Base-by-base conservation (phyloP, 2,329 filamentous ascomycete species). In the Pyrenochaeta sp. region DNA sequence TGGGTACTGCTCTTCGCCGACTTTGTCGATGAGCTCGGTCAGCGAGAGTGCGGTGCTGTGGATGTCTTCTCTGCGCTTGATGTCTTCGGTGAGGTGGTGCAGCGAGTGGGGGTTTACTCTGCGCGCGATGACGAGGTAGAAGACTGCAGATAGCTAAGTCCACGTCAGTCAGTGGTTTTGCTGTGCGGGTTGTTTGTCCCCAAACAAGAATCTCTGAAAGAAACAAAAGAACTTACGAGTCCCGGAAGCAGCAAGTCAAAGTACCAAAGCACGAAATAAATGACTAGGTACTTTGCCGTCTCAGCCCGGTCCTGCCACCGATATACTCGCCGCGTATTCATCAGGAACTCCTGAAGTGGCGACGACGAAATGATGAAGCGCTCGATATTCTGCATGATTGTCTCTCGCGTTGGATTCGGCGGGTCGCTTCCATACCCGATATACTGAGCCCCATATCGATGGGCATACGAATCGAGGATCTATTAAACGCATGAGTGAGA, bases 381-480 rank as follows among this genome's bases (percentile, higher is more conserved):
- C 42, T 74, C 69, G 23, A 72, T 35, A 32, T 62, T 68, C 0
- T 66, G 66, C 56, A 67, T 58, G 18, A 70, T 59, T 3, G 60
- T 61, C 9, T 68, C 58, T 31, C 69, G 68, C 2, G 56, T 62
- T 0, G 67, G 66, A 2, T 41, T 30, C 4, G 67, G 66, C 35
- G 58, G 58, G 27, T 64, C 26, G 28, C 63, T 56, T 41, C 58
- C 51, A 27, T 63, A 63, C 46, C 69, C 69, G 7, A 73, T 64
- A 28, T 74, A 73, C 44, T 70, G 65, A 3, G 65, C 67, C 13
- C 69, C 65, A 28, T 73, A 74, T 14, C 48, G 48, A 18, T 68
- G 58, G 2, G 64, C 64, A 15, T 53, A 49, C 24, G 61, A 61
- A 9, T 61, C 29, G 6, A 69, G 27, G 38, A 68, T 55, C 65